Base-by-base conservation (phyloP, 257 asterid genomes). In the Gentiana dahurica region DNA sequence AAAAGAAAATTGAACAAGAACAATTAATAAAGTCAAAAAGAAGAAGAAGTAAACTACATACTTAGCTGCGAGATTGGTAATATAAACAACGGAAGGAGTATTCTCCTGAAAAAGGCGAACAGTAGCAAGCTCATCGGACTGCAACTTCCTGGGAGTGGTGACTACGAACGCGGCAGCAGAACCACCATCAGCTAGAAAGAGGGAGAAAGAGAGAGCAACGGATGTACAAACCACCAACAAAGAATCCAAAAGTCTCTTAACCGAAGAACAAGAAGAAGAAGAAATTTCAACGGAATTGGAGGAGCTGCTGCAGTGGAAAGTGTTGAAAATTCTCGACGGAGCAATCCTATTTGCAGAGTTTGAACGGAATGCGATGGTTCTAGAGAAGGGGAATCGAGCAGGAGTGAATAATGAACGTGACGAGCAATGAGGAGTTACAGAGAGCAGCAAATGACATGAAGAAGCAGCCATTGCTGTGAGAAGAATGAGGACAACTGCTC, bases 41-140 rank as follows among this genome's bases (percentile, higher is more conserved):
- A 12, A 37, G 12, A 15, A 15, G 24, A 15, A 15, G 24, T 15
- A 15, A 15, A 15, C 3, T 53, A 1, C 67, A 12, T 61, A 83
- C 99, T 85, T 92, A 15, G 84, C 55, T 34, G 99, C 99, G 38
- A 88, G 91, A 74, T 88, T 92, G 68, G 95, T 92, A 65, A 92
- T 92, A 73, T 83, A 80, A 56, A 86, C 99, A 63, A 92, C 95
- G 3, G 95, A 88, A 8, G 99, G 99, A 39, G 97, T 92, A 68
- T 86, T 92, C 71, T 85, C 94, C 58, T 86, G 87, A 65, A 88
- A 92, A 36, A 92, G 94, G 10, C 91, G 85, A 65, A 92, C 95
- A 0, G 99, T 86, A 34, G 99, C 99, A 1, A 92, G 82, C 79
- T 89, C 99, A 77, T 92, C 99, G 9, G 91, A 41, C 77, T 88